Evolutionary conservation across 352 stramenopile species (phyloP), one percentile per base, ranked within the genome.

Genomic region (Phytopythium cucurbitacearum): DNA sequence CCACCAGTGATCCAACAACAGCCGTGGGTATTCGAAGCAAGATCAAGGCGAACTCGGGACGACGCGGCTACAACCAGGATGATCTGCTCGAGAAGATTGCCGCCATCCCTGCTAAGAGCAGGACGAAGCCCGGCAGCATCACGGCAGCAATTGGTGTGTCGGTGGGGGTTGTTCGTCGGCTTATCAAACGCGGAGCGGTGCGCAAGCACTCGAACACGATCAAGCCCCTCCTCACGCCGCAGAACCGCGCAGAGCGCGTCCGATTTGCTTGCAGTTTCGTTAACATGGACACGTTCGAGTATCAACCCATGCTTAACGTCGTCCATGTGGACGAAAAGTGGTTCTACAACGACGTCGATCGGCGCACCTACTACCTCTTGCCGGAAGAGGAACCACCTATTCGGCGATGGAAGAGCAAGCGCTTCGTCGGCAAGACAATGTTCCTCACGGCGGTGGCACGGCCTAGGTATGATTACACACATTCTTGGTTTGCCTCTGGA

Each of bases 321-420:
- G 53, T 66, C 32, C 59, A 62, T 53, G 35, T 67, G 35, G 54
- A 63, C 37, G 55, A 60, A 47, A 60, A 67, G 28, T 63, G 60
- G 54, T 64, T 59, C 28, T 54, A 64, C 36, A 34, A 67, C 38
- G 60, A 66, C 32, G 48, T 44, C 15, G 40, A 48, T 38, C 37
- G 53, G 42, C 51, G 41, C 6, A 35, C 44, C 0, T 56, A 48
- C 41, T 64, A 67, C 51, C n/a, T 64, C 2, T 7, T 56, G 37
- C 51, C 50, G 1, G 46, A 46, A 10, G 60, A 67, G 32, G 48
- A 53, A 7, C 16, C 47, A 34, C 45, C 60, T 40, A 36, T 53
- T 12, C 40, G 47, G 7, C 37, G 50, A 35, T 33, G 47, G 8
- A 60, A 60, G 37, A 64, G 50, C 36, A 60, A 63, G 51, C 51